Conservation (phyloP, 371 early-diverging fungal species). For the Mucor racemosus region DNA sequence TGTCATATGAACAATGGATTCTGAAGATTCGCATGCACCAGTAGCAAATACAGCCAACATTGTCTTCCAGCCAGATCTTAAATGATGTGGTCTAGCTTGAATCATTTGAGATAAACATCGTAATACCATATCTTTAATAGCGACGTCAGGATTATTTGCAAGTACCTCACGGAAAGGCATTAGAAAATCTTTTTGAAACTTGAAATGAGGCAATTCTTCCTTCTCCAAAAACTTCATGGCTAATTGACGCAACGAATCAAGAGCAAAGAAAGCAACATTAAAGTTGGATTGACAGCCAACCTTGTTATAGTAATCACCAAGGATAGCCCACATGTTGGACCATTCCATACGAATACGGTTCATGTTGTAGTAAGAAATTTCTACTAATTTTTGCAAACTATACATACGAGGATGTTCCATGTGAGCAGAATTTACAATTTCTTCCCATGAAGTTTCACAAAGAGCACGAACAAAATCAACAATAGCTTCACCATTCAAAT, state of each 20-base stretch:
- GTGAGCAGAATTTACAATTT: conserved; percentile 74
- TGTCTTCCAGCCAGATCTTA: conserved; percentile 92
- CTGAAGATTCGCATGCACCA: conserved; percentile 78
- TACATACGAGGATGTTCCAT: conserved; percentile 80
- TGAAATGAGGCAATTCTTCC: conserved; percentile 93
- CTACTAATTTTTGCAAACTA: conserved; percentile 90
- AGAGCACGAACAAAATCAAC: conserved; percentile 90
- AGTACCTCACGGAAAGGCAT: conserved; percentile 90
- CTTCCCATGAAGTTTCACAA: conserved; percentile 88
- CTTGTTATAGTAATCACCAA: conserved; percentile 91
- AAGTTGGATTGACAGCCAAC: conserved; percentile 90
- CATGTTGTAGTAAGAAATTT: conserved; percentile 97
- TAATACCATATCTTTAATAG: conserved; percentile 93
- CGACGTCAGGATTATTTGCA: conserved; percentile 72
- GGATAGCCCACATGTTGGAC: conserved; percentile 93
- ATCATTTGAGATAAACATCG: conserved; percentile 91
- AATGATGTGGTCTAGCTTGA: conserved; percentile 74
- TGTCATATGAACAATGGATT: conserved; percentile 66
- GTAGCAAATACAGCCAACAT: conserved; percentile 81
- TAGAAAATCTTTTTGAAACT: conserved; percentile 95
- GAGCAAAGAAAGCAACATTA: conserved; percentile 86
- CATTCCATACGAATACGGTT: conserved; percentile 95
- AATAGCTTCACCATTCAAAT: conserved; percentile 70
- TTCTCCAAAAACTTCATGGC: conserved; percentile 95
- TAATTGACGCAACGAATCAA: conserved; percentile 92